phyloP scores from a whole-genome alignment of 495 filamentous ascomycete genomes.

The Talaromyces thailandensis region DNA sequence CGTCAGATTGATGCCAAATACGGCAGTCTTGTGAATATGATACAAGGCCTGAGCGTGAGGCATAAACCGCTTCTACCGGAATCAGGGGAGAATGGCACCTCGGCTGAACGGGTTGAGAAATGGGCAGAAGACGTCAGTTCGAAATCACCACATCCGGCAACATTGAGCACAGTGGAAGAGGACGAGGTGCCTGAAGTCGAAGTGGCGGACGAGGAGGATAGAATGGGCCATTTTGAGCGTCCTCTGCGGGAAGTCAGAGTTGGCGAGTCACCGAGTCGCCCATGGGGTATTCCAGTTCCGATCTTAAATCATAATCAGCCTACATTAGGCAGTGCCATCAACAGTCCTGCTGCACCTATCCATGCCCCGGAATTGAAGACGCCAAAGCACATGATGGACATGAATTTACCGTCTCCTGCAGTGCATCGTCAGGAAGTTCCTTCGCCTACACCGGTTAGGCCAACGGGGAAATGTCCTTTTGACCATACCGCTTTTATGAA shows the following conservation, averaged over 20 bases:
- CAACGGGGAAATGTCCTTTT: slow-evolving; percentile 40
- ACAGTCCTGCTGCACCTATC: slow-evolving; percentile 16
- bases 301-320: slow-evolving; percentile 25
- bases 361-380: slow-evolving; percentile 12
- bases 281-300: slow-evolving; percentile 83
- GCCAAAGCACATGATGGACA: slow-evolving; percentile 5
- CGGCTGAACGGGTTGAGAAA: slow-evolving; percentile 59
- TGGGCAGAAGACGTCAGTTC: slow-evolving; percentile 69
- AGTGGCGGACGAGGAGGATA: slow-evolving; percentile 27
- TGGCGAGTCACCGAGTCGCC: slow-evolving; percentile 80
- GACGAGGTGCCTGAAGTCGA: slow-evolving; percentile 32
- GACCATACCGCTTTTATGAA: slow-evolving; percentile 25
- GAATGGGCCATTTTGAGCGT: slow-evolving; percentile 61
- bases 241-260: slow-evolving; percentile 74
- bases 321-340: slow-evolving; percentile 9
- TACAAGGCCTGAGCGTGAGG: slow-evolving; percentile 71
- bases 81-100: slow-evolving; percentile 39
- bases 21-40: slow-evolving; percentile 81
- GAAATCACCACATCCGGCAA: slow-evolving; percentile 17
- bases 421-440: slow-evolving; percentile 4
- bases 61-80: slow-evolving; percentile 73
- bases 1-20: slow-evolving; percentile 85
- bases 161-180: slow-evolving; percentile 21
- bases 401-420: slow-evolving; percentile 6
- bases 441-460: slow-evolving; percentile 15